Base-by-base conservation (phyloP, 2,329 filamentous ascomycete genomes). In the Sphaerulina vaccinii region DNA sequence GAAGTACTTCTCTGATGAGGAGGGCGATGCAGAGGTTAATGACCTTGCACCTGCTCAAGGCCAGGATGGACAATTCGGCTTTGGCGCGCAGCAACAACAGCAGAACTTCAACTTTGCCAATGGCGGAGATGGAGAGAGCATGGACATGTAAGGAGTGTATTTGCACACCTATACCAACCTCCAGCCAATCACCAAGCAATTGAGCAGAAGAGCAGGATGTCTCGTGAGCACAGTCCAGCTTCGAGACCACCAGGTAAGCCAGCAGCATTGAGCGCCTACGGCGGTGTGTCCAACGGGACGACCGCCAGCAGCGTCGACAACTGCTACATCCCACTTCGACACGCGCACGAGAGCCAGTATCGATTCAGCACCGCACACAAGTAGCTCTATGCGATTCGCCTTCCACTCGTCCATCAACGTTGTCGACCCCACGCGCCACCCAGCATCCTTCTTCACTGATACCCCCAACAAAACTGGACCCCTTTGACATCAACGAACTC, bases 1-100 rank as follows among this genome's bases (percentile, higher is more conserved):
- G 81, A 96, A 96, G 79, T 99, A 99, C 82, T 99, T 99, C 79
- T 96, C 91, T 0, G 93, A 99, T 67, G 93, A 99, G 63, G 93
- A 97, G 50, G 93, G 95, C 69, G 82, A 81, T 57, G 83, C 75
- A 40, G 90, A 91, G 65, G 90, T 90, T 62, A 88, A 90, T 57
- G 89, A 95, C 66, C 82, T 90, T 72, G 86, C 82, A 55, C 83
- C 88, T 55, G 80, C 83, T 65, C 80, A 83, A 62, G 83, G 80
- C 59, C 86, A 90, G 68, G 83, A 86, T 65, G 86, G 86, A 53
- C 84, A 84, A 51, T 93, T 92, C 72, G 83, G 91, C 66, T 87
- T 97, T 73, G 85, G 87, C 67, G 77, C 85, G 71, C 65, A 79
- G 71, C 79, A 83, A 65, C 85, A 88, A 68, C 82, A 86, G 65